Evolutionary conservation across 2,329 filamentous ascomycete genomes (phyloP).

Genomic region (Nigrograna mackinnonii): DNA sequence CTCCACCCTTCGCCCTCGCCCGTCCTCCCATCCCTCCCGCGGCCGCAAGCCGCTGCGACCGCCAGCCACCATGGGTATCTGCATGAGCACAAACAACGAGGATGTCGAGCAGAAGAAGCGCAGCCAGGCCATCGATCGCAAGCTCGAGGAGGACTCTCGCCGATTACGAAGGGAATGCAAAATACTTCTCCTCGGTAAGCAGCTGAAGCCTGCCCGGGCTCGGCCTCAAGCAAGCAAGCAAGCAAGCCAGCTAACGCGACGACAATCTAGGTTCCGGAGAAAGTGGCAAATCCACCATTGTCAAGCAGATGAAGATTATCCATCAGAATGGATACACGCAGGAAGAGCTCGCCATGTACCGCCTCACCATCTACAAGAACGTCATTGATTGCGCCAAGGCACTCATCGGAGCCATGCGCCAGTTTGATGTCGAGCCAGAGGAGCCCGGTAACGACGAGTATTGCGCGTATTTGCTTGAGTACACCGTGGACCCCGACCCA

Average conservation of each 20-base stretch:
- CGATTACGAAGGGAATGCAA: conserved; percentile 97
- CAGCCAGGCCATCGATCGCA: conserved; percentile 93
- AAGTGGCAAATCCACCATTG: conserved; percentile 98
- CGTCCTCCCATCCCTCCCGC: conserved; percentile 23
- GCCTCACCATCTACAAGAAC: conserved; percentile 97
- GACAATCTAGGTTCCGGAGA: conserved; percentile 80
- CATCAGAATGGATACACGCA: conserved; percentile 96
- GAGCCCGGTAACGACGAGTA: conserved; percentile 72
- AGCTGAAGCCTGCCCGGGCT: conserved; percentile 5
- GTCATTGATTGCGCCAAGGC: conserved; percentile 95
- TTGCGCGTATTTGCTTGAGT: conserved; percentile 81
- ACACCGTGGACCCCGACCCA: conserved; percentile 87
- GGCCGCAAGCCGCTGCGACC: conserved; percentile 31
- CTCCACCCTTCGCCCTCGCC: conserved; percentile 23
- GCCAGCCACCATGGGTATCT: conserved; percentile 76
- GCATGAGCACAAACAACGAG: conserved; percentile 86
- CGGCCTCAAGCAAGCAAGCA: not conserved
- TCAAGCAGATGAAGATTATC: conserved; percentile 99
- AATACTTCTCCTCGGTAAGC: conserved; percentile 87
- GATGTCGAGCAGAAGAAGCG: conserved; percentile 93
- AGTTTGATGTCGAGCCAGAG: conserved; percentile 83
- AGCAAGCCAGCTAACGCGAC: conserved; percentile 28
- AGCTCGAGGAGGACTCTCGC: conserved; percentile 91
- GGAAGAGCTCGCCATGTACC: conserved; percentile 91
- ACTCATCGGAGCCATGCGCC: conserved; percentile 86